Percentiles rank a stretch among this genome's conserved stretches.
Evolutionary conservation across 768 basidiomycete species (phyloP).

Genomic region (Mycena vitilis): DNA sequence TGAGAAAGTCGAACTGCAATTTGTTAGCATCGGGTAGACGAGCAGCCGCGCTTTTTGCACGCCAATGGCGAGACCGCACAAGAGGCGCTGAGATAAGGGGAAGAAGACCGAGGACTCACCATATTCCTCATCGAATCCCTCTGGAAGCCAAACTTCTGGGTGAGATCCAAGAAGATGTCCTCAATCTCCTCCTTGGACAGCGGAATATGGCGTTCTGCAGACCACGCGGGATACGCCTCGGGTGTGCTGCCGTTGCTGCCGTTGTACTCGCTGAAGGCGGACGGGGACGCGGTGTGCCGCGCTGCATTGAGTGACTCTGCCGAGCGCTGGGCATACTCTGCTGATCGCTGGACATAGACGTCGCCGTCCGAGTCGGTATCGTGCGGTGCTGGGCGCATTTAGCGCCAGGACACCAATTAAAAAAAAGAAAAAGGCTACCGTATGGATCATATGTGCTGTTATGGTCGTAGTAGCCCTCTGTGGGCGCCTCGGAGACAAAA

Average conservation of each 20-base stretch:
- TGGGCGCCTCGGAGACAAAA: constrained; percentile 58
- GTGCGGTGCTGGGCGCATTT: constrained; percentile 63
- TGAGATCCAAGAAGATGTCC: constrained; percentile 96
- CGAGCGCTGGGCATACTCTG: constrained; percentile 65
- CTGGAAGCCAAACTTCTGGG: constrained; percentile 99
- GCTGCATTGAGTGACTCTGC: constrained; percentile 68
- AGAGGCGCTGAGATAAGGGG: too few relatives aligned
- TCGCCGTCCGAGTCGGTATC: constrained; percentile 89
- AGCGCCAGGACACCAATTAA: constrained; percentile 23
- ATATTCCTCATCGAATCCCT: constrained; percentile 95
- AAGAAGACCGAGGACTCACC: constrained; percentile 57
- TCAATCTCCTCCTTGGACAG: constrained; percentile 99
- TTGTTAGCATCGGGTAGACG: background rate
- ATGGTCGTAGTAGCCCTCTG: constrained; percentile 63
- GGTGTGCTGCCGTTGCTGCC: constrained; percentile 43
- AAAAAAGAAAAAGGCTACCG: constrained; percentile 14
- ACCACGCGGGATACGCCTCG: constrained; percentile 97
- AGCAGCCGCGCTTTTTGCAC: too few relatives aligned
- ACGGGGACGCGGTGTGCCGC: constrained; percentile 22
- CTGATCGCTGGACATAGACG: constrained; percentile 65
- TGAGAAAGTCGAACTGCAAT: constrained; percentile 91
- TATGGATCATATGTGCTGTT: constrained; percentile 34
- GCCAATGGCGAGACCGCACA: too few relatives aligned
- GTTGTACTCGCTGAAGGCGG: constrained; percentile 30
- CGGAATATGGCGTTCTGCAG: constrained; percentile 91